Evolutionary conservation across 257 asterid species (phyloP), one percentile per base, ranked within the genome.

Genomic region (Avicennia marina): DNA sequence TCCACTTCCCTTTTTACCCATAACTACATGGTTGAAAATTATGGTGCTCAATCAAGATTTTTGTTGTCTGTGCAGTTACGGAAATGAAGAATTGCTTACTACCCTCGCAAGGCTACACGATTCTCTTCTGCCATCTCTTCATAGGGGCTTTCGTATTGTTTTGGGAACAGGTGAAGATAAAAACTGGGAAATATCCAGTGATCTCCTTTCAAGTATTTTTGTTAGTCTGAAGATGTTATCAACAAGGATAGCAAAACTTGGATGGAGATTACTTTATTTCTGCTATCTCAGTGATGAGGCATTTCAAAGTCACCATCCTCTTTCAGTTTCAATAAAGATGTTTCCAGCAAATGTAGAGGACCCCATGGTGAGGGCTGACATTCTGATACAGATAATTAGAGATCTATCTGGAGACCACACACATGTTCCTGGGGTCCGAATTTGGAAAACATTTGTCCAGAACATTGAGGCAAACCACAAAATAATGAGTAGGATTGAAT

Each of bases 281-380:
- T 91, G 95, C 75, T 86, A 80, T 80, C 86, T 86, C 33, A 82
- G 97, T 56, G 95, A 85, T 38, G 98, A 85, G 48, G 87, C 82
- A 43, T 91, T 88, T 67, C 76, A 76, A 72, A 74, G 66, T 58
- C 63, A 68, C 56, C 44, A 42, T 71, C 63, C 87, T 42, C 69
- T 66, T 69, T 86, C 94, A 27, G 64, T 69, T 55, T 66, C 90
- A 65, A 61, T 75, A 74, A 91, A 88, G 78, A 88, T 91, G 88
- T 78, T 91, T 78, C 98, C 98, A 10, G 91, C 95, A 62, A 86
- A 75, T 77, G 83, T 91, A 51, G 95, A 82, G 74, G 97, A 91
- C 66, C 95, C 97, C 56, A 52, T 78, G 42, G 76, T 86, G 64
- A 81, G 98, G 79, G 83, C 95, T 12, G 97, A 91, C 62, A 83